Evolutionary conservation across 2,329 filamentous ascomycete genomes (phyloP).

Genomic region (Fusarium sp.): DNA sequence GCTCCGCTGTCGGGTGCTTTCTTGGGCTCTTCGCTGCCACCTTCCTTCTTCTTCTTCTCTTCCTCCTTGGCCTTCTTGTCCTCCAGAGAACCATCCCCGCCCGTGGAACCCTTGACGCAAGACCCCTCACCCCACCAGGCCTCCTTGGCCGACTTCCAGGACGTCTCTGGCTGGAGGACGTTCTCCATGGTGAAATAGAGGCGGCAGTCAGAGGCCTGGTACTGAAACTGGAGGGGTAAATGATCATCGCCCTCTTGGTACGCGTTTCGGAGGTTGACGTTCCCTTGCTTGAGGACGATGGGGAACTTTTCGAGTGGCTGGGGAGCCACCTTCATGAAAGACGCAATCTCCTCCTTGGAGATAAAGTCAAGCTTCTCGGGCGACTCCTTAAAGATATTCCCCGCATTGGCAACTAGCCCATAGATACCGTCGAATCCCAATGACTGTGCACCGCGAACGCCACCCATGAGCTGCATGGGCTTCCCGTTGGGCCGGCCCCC

Average conservation of each 20-base stretch:
- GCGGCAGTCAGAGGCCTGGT: constrained; percentile 29
- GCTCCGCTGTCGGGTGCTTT: no score
- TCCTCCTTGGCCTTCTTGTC: neutral
- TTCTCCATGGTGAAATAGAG: constrained; percentile 22
- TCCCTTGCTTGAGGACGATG: neutral
- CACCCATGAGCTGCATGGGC: constrained; percentile 36
- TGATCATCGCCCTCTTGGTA: constrained; percentile 14
- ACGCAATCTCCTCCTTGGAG: neutral
- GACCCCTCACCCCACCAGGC: constrained; percentile 2
- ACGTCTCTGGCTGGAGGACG: neutral
- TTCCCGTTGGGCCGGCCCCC: constrained; percentile 15
- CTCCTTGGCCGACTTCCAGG: neutral
- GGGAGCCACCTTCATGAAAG: neutral
- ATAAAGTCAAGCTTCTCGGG: neutral
- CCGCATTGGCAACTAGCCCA: neutral
- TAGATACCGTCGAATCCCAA: neutral
- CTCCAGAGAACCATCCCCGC: neutral
- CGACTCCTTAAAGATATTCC: neutral
- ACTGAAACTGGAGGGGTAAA: constrained; percentile 28
- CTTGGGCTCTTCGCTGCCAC: no score
- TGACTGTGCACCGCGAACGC: constrained; percentile 17
- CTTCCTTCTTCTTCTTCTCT: neutral
- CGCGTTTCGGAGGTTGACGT: constrained; percentile 16
- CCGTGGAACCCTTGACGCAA: neutral
- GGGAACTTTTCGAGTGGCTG: neutral